Conservation (phyloP, 192 early-diverging fungal species). For the Phlyctochytrium planicorne region DNA sequence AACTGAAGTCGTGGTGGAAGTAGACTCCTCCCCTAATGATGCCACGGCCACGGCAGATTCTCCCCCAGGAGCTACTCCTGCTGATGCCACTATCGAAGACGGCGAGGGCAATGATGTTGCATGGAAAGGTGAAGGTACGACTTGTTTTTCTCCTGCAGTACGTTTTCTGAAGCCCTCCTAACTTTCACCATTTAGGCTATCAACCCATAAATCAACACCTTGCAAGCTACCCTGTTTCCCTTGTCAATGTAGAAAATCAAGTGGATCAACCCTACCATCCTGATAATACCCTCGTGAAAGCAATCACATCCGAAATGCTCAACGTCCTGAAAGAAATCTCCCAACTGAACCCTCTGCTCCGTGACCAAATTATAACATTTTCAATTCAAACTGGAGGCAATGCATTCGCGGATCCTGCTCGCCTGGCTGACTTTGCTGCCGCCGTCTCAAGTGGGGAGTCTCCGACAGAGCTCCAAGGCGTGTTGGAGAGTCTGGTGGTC, state of each 20-base stretch:
- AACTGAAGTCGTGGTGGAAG: no score
- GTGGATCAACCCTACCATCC: constrained; percentile 79
- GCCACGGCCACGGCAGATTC: no score
- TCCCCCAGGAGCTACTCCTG: no score
- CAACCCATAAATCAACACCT: constrained; percentile 42
- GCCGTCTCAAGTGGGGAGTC: constrained; percentile 92
- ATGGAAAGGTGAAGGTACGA: no score
- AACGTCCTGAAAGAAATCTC: constrained; percentile 97
- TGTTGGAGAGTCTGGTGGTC: constrained; percentile 84
- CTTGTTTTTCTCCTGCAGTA: no score
- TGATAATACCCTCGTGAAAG: constrained; percentile 83
- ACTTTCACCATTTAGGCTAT: constrained; percentile 35
- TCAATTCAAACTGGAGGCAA: constrained; percentile 95
- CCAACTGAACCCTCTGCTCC: constrained; percentile 88
- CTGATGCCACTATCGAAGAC: no score
- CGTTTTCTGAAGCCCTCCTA: no score
- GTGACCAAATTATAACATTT: constrained; percentile 98
- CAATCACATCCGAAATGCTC: constrained; percentile 92
- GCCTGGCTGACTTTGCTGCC: constrained; percentile 96
- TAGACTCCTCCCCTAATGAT: no score
- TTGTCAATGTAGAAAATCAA: constrained; percentile 87
- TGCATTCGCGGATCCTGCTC: constrained; percentile 91
- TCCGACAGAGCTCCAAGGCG: constrained; percentile 88
- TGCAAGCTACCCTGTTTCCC: constrained; percentile 72
- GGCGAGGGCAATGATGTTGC: no score